Percentiles rank a stretch among this genome's conserved stretches.
Conservation (phyloP, 1,139 yeast species). For the Diutina mesorugosa region DNA sequence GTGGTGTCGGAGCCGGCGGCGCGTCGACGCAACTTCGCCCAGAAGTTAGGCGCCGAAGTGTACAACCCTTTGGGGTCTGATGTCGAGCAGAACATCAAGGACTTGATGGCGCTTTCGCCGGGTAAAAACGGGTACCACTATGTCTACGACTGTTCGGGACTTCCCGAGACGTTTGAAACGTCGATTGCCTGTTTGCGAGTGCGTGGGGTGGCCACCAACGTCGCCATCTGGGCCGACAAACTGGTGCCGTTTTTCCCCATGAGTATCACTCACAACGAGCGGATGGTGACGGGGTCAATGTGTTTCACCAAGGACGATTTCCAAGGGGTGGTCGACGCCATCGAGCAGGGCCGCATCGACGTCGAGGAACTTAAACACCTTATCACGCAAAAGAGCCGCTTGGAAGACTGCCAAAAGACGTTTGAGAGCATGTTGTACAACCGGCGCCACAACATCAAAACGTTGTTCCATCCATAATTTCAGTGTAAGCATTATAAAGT, state of each 20-base stretch:
- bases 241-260: constrained; percentile 1
- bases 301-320: constrained; percentile 1
- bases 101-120: constrained; percentile 1
- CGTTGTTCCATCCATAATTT: background rate
- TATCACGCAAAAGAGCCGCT: background rate
- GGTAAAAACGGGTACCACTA: background rate
- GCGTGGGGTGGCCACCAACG: background rate
- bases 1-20: background rate
- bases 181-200: background rate
- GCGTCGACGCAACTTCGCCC: background rate
- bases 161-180: background rate
- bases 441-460: background rate
- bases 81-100: background rate
- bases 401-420: background rate
- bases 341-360: background rate
- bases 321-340: background rate
- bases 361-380: background rate
- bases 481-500: too few relatives aligned
- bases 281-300: constrained; percentile 1
- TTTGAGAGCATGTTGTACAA: background rate
- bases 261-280: background rate
- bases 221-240: constrained; percentile 1
- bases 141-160: background rate
- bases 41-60: background rate
- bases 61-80: background rate